Evolutionary conservation across 768 basidiomycete genomes (phyloP), one percentile per base, ranked within the genome.

Genomic region (Tulasnella sp.): DNA sequence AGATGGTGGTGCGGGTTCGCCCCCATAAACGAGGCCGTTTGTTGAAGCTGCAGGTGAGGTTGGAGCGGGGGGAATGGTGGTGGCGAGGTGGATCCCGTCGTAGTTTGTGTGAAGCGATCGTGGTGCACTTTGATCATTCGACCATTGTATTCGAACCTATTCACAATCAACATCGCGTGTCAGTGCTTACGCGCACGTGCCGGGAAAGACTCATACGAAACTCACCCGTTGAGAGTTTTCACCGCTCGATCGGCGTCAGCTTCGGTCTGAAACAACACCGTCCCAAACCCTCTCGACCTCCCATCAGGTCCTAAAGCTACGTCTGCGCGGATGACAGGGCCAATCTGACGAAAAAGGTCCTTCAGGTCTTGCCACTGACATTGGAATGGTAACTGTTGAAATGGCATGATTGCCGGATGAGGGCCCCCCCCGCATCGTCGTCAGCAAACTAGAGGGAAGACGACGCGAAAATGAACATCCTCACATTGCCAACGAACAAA

Each of bases 361-460:
- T 99, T 99, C 75, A 99, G 85, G 82, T 99, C 97, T 82, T 99
- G 97, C 97, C 97, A 99, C 38, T 96, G 94, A 79, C 91, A 92
- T 80, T 96, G 94, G 83, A 95, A 96, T 0, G 94, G 94, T 19
- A 96, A 88, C 93, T 95, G 75, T 77, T 17, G 68, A 70, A 70
- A n/a, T n/a, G n/a, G n/a, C n/a, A n/a, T n/a, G n/a, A n/a, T n/a
- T n/a, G n/a, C n/a, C n/a, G n/a, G n/a, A n/a, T n/a, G n/a, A n/a
- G n/a, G n/a, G n/a, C n/a, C n/a, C n/a, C n/a, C n/a, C n/a, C n/a
- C n/a, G n/a, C n/a, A n/a, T n/a, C n/a, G n/a, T n/a, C n/a, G n/a
- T n/a, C n/a, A n/a, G n/a, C n/a, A n/a, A n/a, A n/a, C n/a, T n/a
- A n/a, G n/a, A n/a, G 29, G 25, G 54, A 29, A n/a, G n/a, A 4